These are phyloP conservation scores for Eucalyptus pauciflora DNA, from an alignment of 345 rosid species.

Conservation along the genomic window DNA sequence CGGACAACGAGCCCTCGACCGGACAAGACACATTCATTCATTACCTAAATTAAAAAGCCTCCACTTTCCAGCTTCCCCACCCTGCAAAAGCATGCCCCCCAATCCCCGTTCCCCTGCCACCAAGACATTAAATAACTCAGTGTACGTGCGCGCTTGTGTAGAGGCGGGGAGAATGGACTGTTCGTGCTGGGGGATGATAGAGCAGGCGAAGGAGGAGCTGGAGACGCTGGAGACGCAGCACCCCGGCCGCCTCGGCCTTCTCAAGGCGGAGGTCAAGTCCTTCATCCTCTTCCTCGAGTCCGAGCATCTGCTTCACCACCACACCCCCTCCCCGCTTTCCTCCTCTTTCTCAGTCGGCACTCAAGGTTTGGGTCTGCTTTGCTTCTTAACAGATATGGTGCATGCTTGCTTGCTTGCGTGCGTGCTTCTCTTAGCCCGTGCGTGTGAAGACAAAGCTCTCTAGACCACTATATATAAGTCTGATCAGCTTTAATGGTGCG, in stretches of 20 bases:
- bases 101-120: neutral
- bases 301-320: neutral
- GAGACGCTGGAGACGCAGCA: conserved; percentile 23
- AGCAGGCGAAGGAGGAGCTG: conserved; percentile 33
- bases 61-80: neutral
- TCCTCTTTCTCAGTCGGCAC: conserved; percentile 9
- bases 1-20: neutral
- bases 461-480: neutral
- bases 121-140: neutral
- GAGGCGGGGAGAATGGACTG: neutral
- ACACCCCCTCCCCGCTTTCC: neutral
- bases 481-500: neutral
- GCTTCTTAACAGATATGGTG: neutral
- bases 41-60: neutral
- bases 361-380: conserved; percentile 17
- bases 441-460: neutral
- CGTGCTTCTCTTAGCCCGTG: neutral
- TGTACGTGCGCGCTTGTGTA: neutral
- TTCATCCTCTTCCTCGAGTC: conserved; percentile 22
- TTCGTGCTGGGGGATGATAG: conserved; percentile 21
- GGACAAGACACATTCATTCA: neutral
- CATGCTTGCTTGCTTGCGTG: neutral
- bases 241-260: conserved; percentile 24
- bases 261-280: conserved; percentile 31
- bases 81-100: neutral